phyloP scores from a whole-genome alignment of 2,329 filamentous ascomycete species.

The Chaetothyriales sp. region DNA sequence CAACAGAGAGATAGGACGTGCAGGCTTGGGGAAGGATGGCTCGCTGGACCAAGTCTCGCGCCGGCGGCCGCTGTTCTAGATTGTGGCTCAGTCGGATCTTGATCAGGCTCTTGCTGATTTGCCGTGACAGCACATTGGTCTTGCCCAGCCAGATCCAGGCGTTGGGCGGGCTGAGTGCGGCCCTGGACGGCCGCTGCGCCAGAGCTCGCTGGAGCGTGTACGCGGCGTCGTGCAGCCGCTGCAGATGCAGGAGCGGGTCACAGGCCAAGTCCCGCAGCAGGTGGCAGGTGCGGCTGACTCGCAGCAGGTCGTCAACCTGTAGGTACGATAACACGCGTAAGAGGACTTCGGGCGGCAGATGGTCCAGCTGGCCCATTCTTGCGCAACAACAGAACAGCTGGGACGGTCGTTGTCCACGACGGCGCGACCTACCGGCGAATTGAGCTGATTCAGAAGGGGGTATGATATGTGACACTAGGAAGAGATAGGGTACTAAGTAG shows the following conservation, averaged over 20 bases:
- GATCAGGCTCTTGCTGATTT: constrained; percentile 47
- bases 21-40: constrained; percentile 53
- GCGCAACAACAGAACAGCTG: too few relatives aligned
- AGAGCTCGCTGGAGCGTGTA: constrained; percentile 41
- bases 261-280: constrained; percentile 47
- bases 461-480: background rate
- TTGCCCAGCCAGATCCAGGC: constrained; percentile 53
- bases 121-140: constrained; percentile 49
- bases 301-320: constrained; percentile 32
- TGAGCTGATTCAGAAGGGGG: background rate
- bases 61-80: constrained; percentile 44
- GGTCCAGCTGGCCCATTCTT: constrained; percentile 3
- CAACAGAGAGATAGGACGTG: constrained; percentile 18
- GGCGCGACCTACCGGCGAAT: background rate
- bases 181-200: constrained; percentile 41
- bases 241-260: constrained; percentile 49
- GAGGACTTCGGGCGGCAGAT: constrained; percentile 30
- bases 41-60: constrained; percentile 45
- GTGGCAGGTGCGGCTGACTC: constrained; percentile 36
- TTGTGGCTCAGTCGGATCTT: constrained; percentile 50
- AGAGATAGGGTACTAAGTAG: too few relatives aligned
- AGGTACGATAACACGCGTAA: constrained; percentile 31
- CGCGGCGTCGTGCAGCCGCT: constrained; percentile 45
- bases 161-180: constrained; percentile 45
- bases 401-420: background rate